These are phyloP conservation scores for Neoconidiobolus thromboides DNA, from an alignment of 371 early-diverging fungal genomes.

Conservation along the genomic window DNA sequence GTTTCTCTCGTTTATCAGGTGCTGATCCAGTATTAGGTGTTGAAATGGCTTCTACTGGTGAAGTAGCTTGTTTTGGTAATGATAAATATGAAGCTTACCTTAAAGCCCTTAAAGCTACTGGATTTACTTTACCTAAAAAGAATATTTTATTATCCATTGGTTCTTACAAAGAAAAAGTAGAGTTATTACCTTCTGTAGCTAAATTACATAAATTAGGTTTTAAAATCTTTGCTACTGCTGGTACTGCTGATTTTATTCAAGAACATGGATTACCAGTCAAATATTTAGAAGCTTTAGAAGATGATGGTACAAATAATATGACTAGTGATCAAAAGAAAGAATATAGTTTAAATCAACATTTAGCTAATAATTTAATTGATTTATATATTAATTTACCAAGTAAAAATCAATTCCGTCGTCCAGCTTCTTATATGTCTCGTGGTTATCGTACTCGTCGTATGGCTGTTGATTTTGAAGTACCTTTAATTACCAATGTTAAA, in stretches of 20 bases:
- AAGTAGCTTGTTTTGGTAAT: conserved; percentile 89
- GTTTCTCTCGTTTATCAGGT: conserved; percentile 79
- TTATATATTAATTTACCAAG: conserved; percentile 94
- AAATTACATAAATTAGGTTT: conserved; percentile 66
- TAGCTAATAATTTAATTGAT: conserved; percentile 91
- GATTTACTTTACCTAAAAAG: conserved; percentile 69
- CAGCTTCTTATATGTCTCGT: conserved; percentile 84
- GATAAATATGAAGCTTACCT: conserved; percentile 75
- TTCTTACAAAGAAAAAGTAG: conserved; percentile 86
- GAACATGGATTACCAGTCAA: conserved; percentile 82
- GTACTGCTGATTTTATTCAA: conserved; percentile 85
- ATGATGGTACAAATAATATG: conserved; percentile 20
- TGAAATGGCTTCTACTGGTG: conserved; percentile 96
- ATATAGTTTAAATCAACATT: conserved; percentile 79
- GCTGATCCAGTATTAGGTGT: conserved; percentile 92
- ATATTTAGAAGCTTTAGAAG: conserved; percentile 58
- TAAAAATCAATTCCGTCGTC: conserved; percentile 85
- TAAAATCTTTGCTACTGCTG: conserved; percentile 80
- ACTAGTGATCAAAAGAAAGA: conserved; percentile 50
- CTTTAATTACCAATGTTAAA: conserved; percentile 93
- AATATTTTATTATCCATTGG: conserved; percentile 86
- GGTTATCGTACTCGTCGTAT: conserved; percentile 89
- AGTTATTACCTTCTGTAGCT: conserved; percentile 69
- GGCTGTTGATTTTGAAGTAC: conserved; percentile 90
- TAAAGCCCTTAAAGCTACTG: conserved; percentile 58